Evolutionary conservation across 208 protist species (phyloP).

Genomic region (Crithidia bombi): DNA sequence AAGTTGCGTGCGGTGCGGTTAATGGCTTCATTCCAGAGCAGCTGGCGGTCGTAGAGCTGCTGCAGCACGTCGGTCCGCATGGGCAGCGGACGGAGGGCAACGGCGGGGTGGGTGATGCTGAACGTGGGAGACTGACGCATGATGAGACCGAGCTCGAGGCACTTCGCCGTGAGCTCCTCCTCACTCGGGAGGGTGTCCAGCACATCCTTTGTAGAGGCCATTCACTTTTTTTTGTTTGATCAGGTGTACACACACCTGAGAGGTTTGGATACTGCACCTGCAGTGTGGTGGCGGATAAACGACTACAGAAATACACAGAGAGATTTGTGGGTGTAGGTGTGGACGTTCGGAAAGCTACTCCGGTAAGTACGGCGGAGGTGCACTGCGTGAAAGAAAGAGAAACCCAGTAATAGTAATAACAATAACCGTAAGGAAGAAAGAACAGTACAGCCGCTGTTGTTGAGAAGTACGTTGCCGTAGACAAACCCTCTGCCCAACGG

Average conservation of each 20-base stretch:
- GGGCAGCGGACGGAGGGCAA: conserved; percentile 63
- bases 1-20: conserved; percentile 80
- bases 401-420: no score
- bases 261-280: no score
- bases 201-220: neutral
- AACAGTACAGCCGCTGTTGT: neutral
- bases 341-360: no score
- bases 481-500: no score
- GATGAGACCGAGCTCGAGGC: conserved; percentile 72
- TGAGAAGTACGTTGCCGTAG: neutral
- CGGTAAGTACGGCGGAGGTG: no score
- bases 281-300: no score
- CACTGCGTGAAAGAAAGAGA: no score
- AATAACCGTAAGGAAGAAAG: neutral
- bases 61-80: conserved; percentile 50
- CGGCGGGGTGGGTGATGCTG: conserved; percentile 53
- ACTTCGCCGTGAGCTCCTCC: conserved; percentile 77
- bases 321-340: no score
- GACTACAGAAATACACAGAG: no score
- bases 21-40: conserved; percentile 85
- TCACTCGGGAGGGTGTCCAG: conserved; percentile 37
- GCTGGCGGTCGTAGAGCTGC: conserved; percentile 47
- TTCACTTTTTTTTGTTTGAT: conserved; percentile 3
- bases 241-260: no score
- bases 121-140: conserved; percentile 53